Conservation (phyloP, 345 rosid species). For the Gossypium rotundifolium region DNA sequence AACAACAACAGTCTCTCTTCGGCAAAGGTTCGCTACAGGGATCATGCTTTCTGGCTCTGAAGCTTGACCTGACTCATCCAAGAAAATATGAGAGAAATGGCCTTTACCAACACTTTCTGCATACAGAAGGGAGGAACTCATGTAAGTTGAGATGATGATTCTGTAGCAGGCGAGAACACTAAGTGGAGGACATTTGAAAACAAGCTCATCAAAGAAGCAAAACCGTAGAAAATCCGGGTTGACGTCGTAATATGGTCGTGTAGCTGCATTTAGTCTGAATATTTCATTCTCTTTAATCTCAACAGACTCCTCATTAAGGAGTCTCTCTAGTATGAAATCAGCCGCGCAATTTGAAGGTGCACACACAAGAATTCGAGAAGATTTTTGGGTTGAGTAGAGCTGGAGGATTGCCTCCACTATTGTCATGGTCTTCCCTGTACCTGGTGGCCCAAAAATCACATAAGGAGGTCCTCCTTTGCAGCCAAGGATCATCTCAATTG, state of each 20-base stretch:
- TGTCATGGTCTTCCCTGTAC: slow-evolving; percentile 93
- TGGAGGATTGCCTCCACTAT: slow-evolving; percentile 79
- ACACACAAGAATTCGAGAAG: slow-evolving; percentile 67
- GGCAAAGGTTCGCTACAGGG: slow-evolving; percentile 57
- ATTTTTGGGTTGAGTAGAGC: slow-evolving; percentile 37
- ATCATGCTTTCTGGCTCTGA: slow-evolving; percentile 96
- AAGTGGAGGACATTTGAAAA: slow-evolving; percentile 73
- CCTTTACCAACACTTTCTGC: slow-evolving; percentile 73
- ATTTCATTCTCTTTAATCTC: slow-evolving; percentile 48
- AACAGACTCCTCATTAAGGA: slow-evolving; percentile 42
- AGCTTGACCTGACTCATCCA: slow-evolving; percentile 97
- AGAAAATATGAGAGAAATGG: slow-evolving; percentile 86
- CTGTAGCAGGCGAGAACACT: slow-evolving; percentile 42
- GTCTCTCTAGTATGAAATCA: slow-evolving; percentile 69
- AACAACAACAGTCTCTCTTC: slow-evolving; percentile 63
- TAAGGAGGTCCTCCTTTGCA: slow-evolving; percentile 85
- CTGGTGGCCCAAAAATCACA: slow-evolving; percentile 89
- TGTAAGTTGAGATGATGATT: slow-evolving; percentile 72
- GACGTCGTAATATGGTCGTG: slow-evolving; percentile 65
- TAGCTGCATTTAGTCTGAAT: slow-evolving; percentile 80
- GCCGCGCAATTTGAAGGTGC: slow-evolving; percentile 94
- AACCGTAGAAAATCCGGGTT: slow-evolving; percentile 51
- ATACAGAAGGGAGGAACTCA: slow-evolving; percentile 72
- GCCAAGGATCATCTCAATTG: slow-evolving; percentile 73
- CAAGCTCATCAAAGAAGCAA: slow-evolving; percentile 58